phyloP scores from a whole-genome alignment of 768 basidiomycete genomes.

The Chiua virens region DNA sequence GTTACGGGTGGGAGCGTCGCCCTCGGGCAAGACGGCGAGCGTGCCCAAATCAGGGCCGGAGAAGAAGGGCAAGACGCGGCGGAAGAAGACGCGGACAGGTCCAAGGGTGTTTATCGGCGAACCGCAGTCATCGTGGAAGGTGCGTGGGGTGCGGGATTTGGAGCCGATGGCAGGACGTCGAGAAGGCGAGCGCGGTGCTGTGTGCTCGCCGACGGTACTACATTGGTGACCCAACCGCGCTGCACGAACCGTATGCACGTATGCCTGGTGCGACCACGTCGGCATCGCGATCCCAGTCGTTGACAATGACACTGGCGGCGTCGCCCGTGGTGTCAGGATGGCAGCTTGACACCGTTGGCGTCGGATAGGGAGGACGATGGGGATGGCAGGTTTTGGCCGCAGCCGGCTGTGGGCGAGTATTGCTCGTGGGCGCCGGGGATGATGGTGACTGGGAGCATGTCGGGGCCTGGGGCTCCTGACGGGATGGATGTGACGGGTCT shows the following conservation, averaged over 20 bases:
- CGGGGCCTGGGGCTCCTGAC: too few species aligned
- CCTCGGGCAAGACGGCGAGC: neutral
- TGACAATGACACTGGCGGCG: conserved; percentile 4
- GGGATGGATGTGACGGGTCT: neutral
- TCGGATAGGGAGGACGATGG: conserved; percentile 3
- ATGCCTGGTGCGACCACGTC: conserved; percentile 13
- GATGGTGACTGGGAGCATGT: too few species aligned
- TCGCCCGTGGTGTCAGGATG: conserved; percentile 14
- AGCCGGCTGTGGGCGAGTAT: conserved; percentile 32
- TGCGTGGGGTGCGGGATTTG: conserved; percentile 22
- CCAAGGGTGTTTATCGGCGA: conserved; percentile 27
- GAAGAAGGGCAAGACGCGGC: neutral
- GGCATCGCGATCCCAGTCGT: neutral
- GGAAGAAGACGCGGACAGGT: neutral
- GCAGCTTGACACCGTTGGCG: conserved; percentile 9
- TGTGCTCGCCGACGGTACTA: conserved; percentile 12
- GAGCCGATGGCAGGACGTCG: conserved; percentile 11
- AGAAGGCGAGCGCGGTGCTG: neutral
- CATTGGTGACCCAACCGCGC: conserved; percentile 14
- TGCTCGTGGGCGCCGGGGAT: conserved; percentile 22
- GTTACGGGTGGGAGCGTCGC: neutral
- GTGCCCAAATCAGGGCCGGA: too few species aligned
- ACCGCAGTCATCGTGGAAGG: conserved; percentile 23
- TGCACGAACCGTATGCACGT: conserved; percentile 20
- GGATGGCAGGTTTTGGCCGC: conserved; percentile 25